Percentiles rank a stretch among this genome's conserved stretches.
phyloP scores from a whole-genome alignment of 2,329 filamentous ascomycete genomes.

The Exophiala sideris region DNA sequence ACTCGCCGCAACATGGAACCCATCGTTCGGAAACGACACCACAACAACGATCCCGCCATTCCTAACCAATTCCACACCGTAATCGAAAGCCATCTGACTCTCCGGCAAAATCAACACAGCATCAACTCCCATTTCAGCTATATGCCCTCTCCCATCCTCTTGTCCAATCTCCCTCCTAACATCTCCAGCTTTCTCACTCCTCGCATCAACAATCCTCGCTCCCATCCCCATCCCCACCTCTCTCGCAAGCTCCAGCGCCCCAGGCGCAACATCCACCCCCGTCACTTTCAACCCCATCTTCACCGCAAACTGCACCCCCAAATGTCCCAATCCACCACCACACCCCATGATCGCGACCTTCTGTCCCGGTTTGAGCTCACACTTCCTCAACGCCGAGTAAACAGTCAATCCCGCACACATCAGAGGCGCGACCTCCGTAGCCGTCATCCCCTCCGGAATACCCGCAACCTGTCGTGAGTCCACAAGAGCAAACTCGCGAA shows the following conservation, averaged over 20 bases:
- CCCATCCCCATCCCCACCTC: conserved; percentile 59
- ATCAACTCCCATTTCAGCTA: conserved; percentile 44
- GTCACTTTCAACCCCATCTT: conserved; percentile 67
- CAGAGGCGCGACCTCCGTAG: conserved; percentile 17
- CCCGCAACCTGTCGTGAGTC: conserved; percentile 26
- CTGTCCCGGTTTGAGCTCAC: conserved; percentile 27
- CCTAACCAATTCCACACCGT: conserved; percentile 32
- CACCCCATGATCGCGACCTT: conserved; percentile 66
- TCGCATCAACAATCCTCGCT: conserved; percentile 40
- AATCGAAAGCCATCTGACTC: conserved; percentile 37
- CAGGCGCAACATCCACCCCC: conserved; percentile 58
- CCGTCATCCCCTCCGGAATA: conserved; percentile 27
- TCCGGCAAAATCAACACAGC: conserved; percentile 42
- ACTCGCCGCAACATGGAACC: conserved; percentile 3
- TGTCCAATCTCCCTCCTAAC: conserved; percentile 29
- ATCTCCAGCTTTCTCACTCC: conserved; percentile 34
- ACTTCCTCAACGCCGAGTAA: conserved; percentile 16
- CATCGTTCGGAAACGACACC: conserved; percentile 30
- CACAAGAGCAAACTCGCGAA: conserved; percentile 28
- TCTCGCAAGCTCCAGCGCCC: conserved; percentile 65
- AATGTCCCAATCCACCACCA: conserved; percentile 71
- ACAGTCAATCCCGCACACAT: conserved; percentile 26
- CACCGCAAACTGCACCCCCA: conserved; percentile 71
- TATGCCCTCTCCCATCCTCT: conserved; percentile 16
- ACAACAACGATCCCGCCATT: conserved; percentile 34